Percentiles rank a stretch among this genome's conserved stretches.
phyloP scores from a whole-genome alignment of 768 basidiomycete species.

The Leccinum ochraceum region DNA sequence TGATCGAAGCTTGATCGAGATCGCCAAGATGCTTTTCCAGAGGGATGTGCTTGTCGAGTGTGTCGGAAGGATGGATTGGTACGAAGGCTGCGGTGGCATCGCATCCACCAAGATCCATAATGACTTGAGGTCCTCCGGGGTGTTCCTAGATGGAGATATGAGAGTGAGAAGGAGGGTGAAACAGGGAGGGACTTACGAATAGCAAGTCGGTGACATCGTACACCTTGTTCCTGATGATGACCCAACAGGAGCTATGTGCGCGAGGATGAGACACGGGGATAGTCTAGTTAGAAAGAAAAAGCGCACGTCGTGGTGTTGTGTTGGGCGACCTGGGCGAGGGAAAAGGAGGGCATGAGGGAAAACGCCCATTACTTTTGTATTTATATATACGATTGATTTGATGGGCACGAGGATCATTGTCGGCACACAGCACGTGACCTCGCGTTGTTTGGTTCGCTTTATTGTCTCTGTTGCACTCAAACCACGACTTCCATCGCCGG shows the following conservation, averaged over 20 bases:
- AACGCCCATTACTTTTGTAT: neutral
- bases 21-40: conserved; percentile 71
- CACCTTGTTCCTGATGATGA: conserved; percentile 77
- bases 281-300: neutral
- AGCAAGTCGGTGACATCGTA: conserved; percentile 87
- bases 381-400: neutral
- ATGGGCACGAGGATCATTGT: neutral
- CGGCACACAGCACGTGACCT: conserved; percentile 36
- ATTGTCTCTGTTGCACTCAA: conserved; percentile 48
- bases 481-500: conserved; percentile 35
- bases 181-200: conserved; percentile 41
- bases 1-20: conserved; percentile 50
- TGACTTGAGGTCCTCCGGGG: conserved; percentile 80
- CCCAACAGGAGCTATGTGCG: conserved; percentile 72
- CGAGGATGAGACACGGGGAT: conserved; percentile 4
- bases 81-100: conserved; percentile 80
- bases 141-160: conserved; percentile 50
- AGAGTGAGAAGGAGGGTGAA: neutral
- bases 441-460: conserved; percentile 53
- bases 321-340: conserved; percentile 57
- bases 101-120: conserved; percentile 80
- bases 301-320: conserved; percentile 57
- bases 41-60: conserved; percentile 71
- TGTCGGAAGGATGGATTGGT: conserved; percentile 84
- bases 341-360: conserved; percentile 38